Percentiles rank a stretch among this genome's conserved stretches.
These are phyloP conservation scores for Thelonectria discophora DNA, from an alignment of 2,329 filamentous ascomycete genomes.

Conservation along the genomic window DNA sequence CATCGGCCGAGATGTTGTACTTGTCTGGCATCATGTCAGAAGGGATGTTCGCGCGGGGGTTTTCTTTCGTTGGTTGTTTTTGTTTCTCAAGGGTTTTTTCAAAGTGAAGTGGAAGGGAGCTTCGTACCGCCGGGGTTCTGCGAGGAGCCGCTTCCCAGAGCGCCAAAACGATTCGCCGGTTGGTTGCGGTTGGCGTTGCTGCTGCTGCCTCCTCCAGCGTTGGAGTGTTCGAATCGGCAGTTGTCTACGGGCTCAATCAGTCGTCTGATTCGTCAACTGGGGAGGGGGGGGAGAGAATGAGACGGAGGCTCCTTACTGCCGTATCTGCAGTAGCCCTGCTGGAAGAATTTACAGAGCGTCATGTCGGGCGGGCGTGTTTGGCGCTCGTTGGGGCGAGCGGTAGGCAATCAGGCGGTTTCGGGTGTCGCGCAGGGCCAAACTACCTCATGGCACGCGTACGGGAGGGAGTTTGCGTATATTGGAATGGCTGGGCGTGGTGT, in stretches of 20 bases:
- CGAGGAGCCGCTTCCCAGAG: conserved; percentile 47
- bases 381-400: conserved; percentile 12
- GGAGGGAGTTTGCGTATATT: background rate
- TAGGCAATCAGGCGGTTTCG: conserved; percentile 23
- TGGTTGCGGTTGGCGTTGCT: conserved; percentile 44
- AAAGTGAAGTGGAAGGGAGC: background rate
- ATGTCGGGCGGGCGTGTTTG: conserved; percentile 40
- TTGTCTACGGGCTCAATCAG: conserved; percentile 50
- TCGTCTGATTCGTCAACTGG: background rate
- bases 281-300: background rate
- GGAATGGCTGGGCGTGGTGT: background rate
- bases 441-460: conserved; percentile 36
- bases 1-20: conserved; percentile 65
- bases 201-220: conserved; percentile 35
- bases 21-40: conserved; percentile 42
- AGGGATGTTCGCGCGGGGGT: too few relatives aligned
- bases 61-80: background rate
- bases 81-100: background rate
- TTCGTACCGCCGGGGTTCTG: conserved; percentile 36
- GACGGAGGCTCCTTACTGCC: conserved; percentile 62
- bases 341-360: conserved; percentile 58
- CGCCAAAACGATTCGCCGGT: conserved; percentile 65
- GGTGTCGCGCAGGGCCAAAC: conserved; percentile 24
- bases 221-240: conserved; percentile 65
- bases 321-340: conserved; percentile 62